A percentile compares a stretch with the other conserved stretches of the same genome.
Conservation (phyloP, 495 filamentous ascomycete genomes). For the Delitschia confertaspora region DNA sequence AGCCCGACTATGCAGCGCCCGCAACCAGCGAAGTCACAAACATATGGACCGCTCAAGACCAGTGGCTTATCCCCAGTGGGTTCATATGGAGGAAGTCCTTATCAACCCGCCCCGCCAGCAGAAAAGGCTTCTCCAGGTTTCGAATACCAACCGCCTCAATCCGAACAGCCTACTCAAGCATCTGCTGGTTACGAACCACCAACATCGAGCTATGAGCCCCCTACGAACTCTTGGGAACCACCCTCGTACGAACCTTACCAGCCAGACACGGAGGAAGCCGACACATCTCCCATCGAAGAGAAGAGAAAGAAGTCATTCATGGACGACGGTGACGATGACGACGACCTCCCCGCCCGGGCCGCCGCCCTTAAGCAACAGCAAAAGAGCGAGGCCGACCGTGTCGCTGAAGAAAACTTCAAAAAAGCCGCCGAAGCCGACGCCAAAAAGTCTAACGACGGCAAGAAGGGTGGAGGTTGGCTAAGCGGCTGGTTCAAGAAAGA, state of each 20-base stretch:
- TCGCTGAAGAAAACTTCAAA: conserved; percentile 67
- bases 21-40: conserved; percentile 7
- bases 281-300: conserved; percentile 32
- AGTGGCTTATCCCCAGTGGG: neutral
- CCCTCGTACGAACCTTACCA: conserved; percentile 36
- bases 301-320: conserved; percentile 72
- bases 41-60: conserved; percentile 9
- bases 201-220: conserved; percentile 38
- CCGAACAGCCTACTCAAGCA: conserved; percentile 41
- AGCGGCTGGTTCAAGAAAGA: conserved; percentile 83
- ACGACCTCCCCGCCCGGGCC: conserved; percentile 44
- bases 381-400: conserved; percentile 44
- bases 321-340: conserved; percentile 67
- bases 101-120: conserved; percentile 23
- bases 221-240: conserved; percentile 40
- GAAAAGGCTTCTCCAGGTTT: conserved; percentile 14
- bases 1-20: conserved; percentile 11
- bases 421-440: conserved; percentile 80
- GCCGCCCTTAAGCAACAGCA: conserved; percentile 47
- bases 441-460: conserved; percentile 22
- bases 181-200: conserved; percentile 39
- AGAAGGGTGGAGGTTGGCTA: conserved; percentile 58
- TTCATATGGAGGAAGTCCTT: conserved; percentile 17
- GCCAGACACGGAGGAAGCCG: conserved; percentile 40
- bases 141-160: conserved; percentile 22